Evolutionary conservation across 768 basidiomycete genomes (phyloP).

Genomic region (Suillus decipiens): DNA sequence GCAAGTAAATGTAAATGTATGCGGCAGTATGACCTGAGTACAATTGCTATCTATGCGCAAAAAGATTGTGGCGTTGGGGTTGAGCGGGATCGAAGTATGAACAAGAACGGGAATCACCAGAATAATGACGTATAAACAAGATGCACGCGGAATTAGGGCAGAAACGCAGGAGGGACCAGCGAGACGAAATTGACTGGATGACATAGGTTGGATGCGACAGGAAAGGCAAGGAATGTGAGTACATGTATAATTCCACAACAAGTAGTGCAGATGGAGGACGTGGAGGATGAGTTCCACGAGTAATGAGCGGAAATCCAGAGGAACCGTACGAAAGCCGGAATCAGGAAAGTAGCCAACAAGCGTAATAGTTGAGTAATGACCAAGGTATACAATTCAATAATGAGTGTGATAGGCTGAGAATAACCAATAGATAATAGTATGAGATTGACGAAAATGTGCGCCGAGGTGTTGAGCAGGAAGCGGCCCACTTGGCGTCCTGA

Average conservation of each 20-base stretch:
- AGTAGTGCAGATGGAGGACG: slow-evolving; percentile 16
- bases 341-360: slow-evolving; percentile 14
- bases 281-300: slow-evolving; percentile 8
- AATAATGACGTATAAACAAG: slow-evolving; percentile 9
- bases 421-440: slow-evolving; percentile 12
- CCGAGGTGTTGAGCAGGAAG: neutral
- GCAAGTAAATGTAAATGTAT: slow-evolving; percentile 10
- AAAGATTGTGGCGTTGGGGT: neutral
- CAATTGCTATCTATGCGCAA: slow-evolving; percentile 9
- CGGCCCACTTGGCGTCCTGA: neutral
- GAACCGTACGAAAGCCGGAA: slow-evolving; percentile 11
- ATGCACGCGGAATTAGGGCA: neutral
- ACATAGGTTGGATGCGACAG: neutral
- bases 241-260: slow-evolving; percentile 38
- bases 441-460: neutral
- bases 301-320: slow-evolving; percentile 20
- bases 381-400: slow-evolving; percentile 3
- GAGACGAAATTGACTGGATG: neutral
- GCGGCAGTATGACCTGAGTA: slow-evolving; percentile 1
- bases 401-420: slow-evolving; percentile 7
- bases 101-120: slow-evolving; percentile 2
- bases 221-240: slow-evolving; percentile 20
- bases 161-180: neutral
- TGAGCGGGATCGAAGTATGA: neutral
- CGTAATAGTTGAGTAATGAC: slow-evolving; percentile 11